Base-by-base conservation (phyloP, 208 protist species). In the Leishmania tropica region DNA sequence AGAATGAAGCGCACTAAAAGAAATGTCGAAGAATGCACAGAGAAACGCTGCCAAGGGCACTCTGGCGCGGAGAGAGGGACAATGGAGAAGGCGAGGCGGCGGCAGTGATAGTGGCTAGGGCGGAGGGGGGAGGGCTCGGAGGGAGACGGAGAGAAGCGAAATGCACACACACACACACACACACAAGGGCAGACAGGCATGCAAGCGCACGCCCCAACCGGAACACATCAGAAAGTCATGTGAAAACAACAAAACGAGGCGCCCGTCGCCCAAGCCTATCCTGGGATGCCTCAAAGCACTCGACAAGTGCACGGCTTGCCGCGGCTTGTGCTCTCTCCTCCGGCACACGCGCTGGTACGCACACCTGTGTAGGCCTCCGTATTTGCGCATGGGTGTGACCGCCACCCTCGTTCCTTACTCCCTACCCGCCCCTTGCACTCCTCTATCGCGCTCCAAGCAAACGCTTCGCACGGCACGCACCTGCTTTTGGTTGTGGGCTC, bases 81-180 rank as follows among this genome's bases (percentile, higher is more conserved):
- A 6, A 64, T 2, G 58, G 62, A 35, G 24, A 68, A 68, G 1
- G 35, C 31, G 35, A 45, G 24, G n/a, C 24, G 15, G 15, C 31
- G 62, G 45, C 45, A 48, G 10, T 48, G 10, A n/a, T n/a, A n/a
- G n/a, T n/a, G n/a, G 45, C 8, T 48, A 11, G 0, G 62, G 13
- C 17, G 62, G 31, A n/a, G 31, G 62, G 31, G 31, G 58, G n/a
- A 45, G 48, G 67, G 42, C 11, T 24, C 19, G 5, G 11, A 21
- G 51, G 21, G 17, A 21, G 17, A 54, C 8, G 10, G n/a, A 72
- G 67, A 42, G 17, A 72, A 72, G 15, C 31, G 10, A 35, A 47
- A n/a, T 31, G 40, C 65, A 71, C 37, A 31, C 65, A 72, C 67
- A 24, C 65, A 72, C 67, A 24, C 65, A 47, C 65, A 71, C 65